Evolutionary conservation across 768 basidiomycete genomes (phyloP), one percentile per base, ranked within the genome.

Genomic region (Ramaria sp.): DNA sequence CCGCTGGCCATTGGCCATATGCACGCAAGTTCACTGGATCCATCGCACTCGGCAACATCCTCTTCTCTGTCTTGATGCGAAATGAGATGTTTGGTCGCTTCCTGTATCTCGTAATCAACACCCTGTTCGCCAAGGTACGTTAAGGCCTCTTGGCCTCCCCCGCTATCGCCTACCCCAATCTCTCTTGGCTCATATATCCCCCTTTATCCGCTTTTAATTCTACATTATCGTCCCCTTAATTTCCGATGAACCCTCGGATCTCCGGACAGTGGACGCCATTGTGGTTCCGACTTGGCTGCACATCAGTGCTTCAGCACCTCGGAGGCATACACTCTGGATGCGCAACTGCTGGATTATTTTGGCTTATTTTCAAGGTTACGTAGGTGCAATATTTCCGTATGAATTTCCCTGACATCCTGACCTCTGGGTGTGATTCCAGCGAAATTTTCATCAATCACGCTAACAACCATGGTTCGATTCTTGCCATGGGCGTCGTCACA

Each of bases 271-370:
- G 85, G 85, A 67, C 85, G 1, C 85, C 85, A 22, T 70, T 88
- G 28, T 78, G 75, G 75, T 86, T 75, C 68, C 76, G 85, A 56
- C 71, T 87, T n/a, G 81, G 77, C 25, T 85, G 82, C 68, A 87
- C 85, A 0, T 85, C 84, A 27, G 77, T 81, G 10, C 73, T 86
- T 28, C 64, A 82, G 76, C 87, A 89, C 66, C 77, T 89, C 32
- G 87, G 86, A 15, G 86, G 86, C 16, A 85, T 88, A 59, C 86
- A 89, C 62, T 81, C 79, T 48, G 85, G 84, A n/a, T 88, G 85
- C 61, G 84, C 83, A 1, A 62, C 79, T 30, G 84, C 85, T n/a
- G 84, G 82, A 56, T 75, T 83, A 27, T 70, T 76, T 1, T 88
- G 86, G 86, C 70, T 88, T 45, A 63, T 85, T 44, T 75, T 77